phyloP scores from a whole-genome alignment of 257 asterid species.

The Solanum chmielewskii region DNA sequence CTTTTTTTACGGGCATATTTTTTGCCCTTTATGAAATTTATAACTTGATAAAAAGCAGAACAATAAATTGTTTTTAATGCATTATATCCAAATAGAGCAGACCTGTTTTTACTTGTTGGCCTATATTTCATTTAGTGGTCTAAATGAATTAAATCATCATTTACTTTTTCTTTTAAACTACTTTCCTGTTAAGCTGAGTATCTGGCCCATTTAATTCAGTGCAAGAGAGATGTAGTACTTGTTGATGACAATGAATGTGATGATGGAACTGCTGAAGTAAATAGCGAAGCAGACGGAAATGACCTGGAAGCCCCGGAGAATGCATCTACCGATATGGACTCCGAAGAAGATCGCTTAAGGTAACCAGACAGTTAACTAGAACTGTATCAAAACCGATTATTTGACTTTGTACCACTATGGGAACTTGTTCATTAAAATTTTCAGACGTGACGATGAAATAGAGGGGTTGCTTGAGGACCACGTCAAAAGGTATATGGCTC shows the following conservation, averaged over 20 bases:
- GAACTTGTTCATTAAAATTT: constrained; percentile 1
- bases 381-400: no score
- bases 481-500: constrained; percentile 44
- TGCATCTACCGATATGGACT: constrained; percentile 50
- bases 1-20: no score
- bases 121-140: not conserved
- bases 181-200: not conserved
- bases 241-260: constrained; percentile 57
- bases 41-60: no score
- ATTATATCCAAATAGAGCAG: no score
- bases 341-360: constrained; percentile 81
- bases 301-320: constrained; percentile 24
- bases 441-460: constrained; percentile 56
- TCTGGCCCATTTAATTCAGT: constrained; percentile 21
- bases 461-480: constrained; percentile 68
- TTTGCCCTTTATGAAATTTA: no score
- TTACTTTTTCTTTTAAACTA: not conserved
- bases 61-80: no score
- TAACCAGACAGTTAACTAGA: constrained; percentile 2
- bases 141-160: not conserved
- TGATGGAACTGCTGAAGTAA: constrained; percentile 39
- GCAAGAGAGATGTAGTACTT: constrained; percentile 65
- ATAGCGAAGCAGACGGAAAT: constrained; percentile 52
- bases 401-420: not conserved
- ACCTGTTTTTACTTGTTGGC: not conserved